phyloP scores from a whole-genome alignment of 139 green algal genomes.

The Chlamydomonas schloesseri region DNA sequence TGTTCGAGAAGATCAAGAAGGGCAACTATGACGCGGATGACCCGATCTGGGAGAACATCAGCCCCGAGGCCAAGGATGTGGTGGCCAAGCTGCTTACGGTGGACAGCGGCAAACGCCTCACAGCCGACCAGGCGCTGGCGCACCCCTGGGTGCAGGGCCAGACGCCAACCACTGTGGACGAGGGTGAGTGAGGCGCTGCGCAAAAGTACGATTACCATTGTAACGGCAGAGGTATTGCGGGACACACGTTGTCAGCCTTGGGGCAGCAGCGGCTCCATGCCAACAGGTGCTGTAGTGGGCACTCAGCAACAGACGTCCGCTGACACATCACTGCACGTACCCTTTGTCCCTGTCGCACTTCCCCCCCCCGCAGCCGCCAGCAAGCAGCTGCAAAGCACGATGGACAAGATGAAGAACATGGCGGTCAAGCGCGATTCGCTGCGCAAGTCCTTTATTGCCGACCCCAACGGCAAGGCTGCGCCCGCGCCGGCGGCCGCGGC shows the following conservation, averaged over 20 bases:
- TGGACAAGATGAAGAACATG: conserved; percentile 72
- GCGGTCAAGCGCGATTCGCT: conserved; percentile 66
- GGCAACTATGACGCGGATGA: conserved; percentile 85
- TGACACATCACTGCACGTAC: too few species aligned
- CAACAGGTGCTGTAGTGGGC: too few species aligned
- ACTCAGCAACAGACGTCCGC: too few species aligned
- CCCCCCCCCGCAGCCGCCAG: conserved; percentile 27
- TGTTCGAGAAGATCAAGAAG: conserved; percentile 88
- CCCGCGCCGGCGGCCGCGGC: not conserved
- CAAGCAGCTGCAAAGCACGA: conserved; percentile 66
- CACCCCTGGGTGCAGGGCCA: conserved; percentile 80
- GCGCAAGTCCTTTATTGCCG: conserved; percentile 57
- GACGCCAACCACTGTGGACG: conserved; percentile 33
- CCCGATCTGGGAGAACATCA: conserved; percentile 84
- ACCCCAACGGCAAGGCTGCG: conserved; percentile 36
- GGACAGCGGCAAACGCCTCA: conserved; percentile 73
- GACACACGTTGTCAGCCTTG: too few species aligned
- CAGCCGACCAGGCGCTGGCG: conserved; percentile 77
- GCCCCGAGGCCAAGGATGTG: conserved; percentile 76
- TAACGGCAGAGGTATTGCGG: too few species aligned
- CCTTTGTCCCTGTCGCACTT: not conserved
- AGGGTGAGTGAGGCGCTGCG: conserved; percentile 7
- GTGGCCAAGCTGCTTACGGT: conserved; percentile 79
- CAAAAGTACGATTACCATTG: too few species aligned
- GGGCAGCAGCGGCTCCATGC: too few species aligned